Conservation (phyloP, 768 basidiomycete species). For the Suillus placidus region DNA sequence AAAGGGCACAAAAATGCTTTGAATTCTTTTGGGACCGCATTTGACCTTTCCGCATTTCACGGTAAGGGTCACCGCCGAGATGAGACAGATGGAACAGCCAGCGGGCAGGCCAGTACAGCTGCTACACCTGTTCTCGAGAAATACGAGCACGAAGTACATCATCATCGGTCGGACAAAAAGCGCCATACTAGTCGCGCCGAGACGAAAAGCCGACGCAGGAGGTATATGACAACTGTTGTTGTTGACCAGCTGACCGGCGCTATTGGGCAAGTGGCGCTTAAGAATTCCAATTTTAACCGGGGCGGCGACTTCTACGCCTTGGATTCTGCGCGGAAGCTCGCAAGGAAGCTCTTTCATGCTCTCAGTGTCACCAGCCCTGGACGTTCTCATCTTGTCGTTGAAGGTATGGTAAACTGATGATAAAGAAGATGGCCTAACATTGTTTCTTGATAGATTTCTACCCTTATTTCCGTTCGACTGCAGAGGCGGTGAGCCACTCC, state of each 20-base stretch:
- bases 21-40: slow-evolving; percentile 40
- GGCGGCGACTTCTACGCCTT: slow-evolving; percentile 56
- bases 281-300: slow-evolving; percentile 62
- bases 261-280: slow-evolving; percentile 71
- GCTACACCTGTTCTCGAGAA: slow-evolving; percentile 16
- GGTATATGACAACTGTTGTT: slow-evolving; percentile 63
- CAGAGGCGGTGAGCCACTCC: slow-evolving; percentile 59
- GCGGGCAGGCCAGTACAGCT: slow-evolving; percentile 20
- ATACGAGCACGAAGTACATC: slow-evolving; percentile 16
- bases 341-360: slow-evolving; percentile 66
- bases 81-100: slow-evolving; percentile 11
- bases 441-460: slow-evolving; percentile 59
- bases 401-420: slow-evolving; percentile 43
- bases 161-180: slow-evolving; percentile 16
- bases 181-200: slow-evolving; percentile 30
- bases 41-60: slow-evolving; percentile 32
- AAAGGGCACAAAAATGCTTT: slow-evolving; percentile 48
- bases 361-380: slow-evolving; percentile 63
- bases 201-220: slow-evolving; percentile 46
- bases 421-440: background rate
- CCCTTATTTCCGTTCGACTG: slow-evolving; percentile 71
- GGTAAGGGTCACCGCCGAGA: slow-evolving; percentile 11
- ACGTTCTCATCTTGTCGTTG: slow-evolving; percentile 63
- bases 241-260: slow-evolving; percentile 69
- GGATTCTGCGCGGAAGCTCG: slow-evolving; percentile 66